Percentiles rank a stretch among this genome's conserved stretches.
These are phyloP conservation scores for Penicillium sp. DNA, from an alignment of 2,329 filamentous ascomycete genomes.

Conservation along the genomic window DNA sequence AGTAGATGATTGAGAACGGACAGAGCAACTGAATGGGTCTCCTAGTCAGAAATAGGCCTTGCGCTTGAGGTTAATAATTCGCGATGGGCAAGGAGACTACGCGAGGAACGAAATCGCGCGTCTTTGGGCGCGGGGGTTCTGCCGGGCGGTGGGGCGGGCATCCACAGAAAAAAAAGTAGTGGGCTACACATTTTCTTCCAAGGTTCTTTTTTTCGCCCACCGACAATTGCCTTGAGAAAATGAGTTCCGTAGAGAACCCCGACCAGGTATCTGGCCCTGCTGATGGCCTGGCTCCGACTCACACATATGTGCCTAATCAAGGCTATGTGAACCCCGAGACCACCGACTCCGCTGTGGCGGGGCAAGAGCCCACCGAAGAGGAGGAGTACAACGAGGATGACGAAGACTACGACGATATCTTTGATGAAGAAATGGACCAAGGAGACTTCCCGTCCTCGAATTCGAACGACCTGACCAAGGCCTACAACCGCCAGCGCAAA, in stretches of 20 bases:
- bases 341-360: constrained; percentile 34
- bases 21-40: background rate
- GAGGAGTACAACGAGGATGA: constrained; percentile 51
- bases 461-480: constrained; percentile 73
- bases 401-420: constrained; percentile 63
- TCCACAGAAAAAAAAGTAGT: constrained; percentile 30
- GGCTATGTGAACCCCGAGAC: constrained; percentile 47
- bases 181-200: constrained; percentile 20
- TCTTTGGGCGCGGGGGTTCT: constrained; percentile 36
- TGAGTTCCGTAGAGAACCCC: constrained; percentile 27
- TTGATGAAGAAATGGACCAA: constrained; percentile 55
- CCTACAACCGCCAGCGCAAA: constrained; percentile 81
- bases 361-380: constrained; percentile 31
- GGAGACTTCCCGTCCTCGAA: constrained; percentile 60
- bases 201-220: constrained; percentile 2
- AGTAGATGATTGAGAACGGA: background rate
- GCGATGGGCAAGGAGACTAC: constrained; percentile 13
- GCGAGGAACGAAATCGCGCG: constrained; percentile 27
- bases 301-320: constrained; percentile 52
- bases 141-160: constrained; percentile 33
- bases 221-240: constrained; percentile 11
- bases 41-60: constrained; percentile 1
- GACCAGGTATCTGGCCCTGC: constrained; percentile 35
- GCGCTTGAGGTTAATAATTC: constrained; percentile 8
- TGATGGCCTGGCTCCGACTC: constrained; percentile 48